A percentile compares a stretch with the other conserved stretches of the same genome.
phyloP scores from a whole-genome alignment of 2,329 filamentous ascomycete genomes.

The Fonsecaea nubica region DNA sequence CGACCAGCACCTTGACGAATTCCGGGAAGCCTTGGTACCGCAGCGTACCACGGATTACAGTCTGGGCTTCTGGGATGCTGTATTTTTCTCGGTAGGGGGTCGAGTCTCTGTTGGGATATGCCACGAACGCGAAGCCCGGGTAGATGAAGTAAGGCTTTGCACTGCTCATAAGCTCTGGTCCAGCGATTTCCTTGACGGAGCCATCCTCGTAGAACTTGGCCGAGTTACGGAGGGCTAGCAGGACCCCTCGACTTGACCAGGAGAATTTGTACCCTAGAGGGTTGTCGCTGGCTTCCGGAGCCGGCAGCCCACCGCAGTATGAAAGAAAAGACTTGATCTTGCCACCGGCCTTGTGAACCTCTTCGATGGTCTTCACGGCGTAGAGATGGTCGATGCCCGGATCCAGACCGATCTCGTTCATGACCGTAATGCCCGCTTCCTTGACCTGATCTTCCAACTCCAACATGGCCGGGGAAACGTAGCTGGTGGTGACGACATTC shows the following conservation, averaged over 20 bases:
- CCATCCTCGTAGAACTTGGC: constrained; percentile 84
- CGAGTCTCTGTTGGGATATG: constrained; percentile 91
- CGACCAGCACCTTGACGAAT: constrained; percentile 84
- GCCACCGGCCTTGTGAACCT: constrained; percentile 85
- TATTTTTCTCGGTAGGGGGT: constrained; percentile 88
- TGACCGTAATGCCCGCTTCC: constrained; percentile 91
- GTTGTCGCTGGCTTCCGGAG: constrained; percentile 72
- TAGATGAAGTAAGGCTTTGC: constrained; percentile 93
- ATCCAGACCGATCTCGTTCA: constrained; percentile 88
- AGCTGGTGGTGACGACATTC: constrained; percentile 93
- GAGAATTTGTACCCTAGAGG: constrained; percentile 94
- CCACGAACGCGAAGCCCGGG: constrained; percentile 86
- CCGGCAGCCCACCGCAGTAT: constrained; percentile 82
- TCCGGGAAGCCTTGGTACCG: constrained; percentile 89
- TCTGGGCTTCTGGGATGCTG: constrained; percentile 88
- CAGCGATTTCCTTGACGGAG: constrained; percentile 62
- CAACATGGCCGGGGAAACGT: constrained; percentile 90
- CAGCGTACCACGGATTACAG: constrained; percentile 82
- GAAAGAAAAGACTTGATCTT: constrained; percentile 82
- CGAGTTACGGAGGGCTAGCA: constrained; percentile 85
- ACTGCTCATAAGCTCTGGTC: constrained; percentile 77
- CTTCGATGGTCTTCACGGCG: constrained; percentile 84
- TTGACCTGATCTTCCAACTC: constrained; percentile 84
- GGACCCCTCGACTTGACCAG: constrained; percentile 79
- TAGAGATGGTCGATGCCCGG: constrained; percentile 53